Evolutionary conservation across 768 basidiomycete species (phyloP).

Genomic region (Pleurotus sapidus): DNA sequence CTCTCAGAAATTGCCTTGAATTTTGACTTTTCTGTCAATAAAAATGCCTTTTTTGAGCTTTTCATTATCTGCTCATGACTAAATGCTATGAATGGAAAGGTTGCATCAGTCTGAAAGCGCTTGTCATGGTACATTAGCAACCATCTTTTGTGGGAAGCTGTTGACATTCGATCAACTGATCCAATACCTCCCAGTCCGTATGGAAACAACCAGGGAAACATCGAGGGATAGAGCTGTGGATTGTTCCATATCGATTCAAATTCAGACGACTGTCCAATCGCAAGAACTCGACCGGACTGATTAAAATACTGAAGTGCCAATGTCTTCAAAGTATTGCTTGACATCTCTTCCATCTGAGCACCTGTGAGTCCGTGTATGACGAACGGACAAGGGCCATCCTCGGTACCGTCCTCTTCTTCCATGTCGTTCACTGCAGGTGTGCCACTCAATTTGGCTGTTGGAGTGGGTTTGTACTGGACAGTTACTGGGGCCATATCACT

Average conservation of each 20-base stretch:
- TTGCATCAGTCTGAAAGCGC: conserved; percentile 31
- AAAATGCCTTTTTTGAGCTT: conserved; percentile 11
- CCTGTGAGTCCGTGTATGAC: conserved; percentile 22
- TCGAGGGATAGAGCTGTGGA: conserved; percentile 28
- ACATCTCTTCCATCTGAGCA: conserved; percentile 11
- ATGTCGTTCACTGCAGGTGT: conserved; percentile 22
- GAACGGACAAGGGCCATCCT: conserved; percentile 20
- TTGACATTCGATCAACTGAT: conserved; percentile 13
- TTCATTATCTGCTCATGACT: conserved; percentile 34
- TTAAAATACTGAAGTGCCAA: conserved; percentile 24
- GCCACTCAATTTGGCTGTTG: conserved; percentile 19
- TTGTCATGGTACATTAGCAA: conserved; percentile 37
- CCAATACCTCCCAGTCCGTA: conserved; percentile 36
- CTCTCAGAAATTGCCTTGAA: conserved; percentile 14
- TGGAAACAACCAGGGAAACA: conserved; percentile 40
- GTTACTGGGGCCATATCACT: conserved; percentile 16
- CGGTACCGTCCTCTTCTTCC: conserved; percentile 16
- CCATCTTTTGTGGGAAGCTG: conserved; percentile 19
- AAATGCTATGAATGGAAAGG: conserved; percentile 35
- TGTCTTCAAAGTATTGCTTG: conserved; percentile 13
- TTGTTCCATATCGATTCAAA: conserved; percentile 31
- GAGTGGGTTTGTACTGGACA: conserved; percentile 17
- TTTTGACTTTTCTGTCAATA: conserved; percentile 14
- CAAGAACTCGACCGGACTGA: conserved; percentile 20
- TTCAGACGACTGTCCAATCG: conserved; percentile 20